Conservation (phyloP, 1,284 basidiomycete genomes). For the Rhodotorula mucilaginosa region DNA sequence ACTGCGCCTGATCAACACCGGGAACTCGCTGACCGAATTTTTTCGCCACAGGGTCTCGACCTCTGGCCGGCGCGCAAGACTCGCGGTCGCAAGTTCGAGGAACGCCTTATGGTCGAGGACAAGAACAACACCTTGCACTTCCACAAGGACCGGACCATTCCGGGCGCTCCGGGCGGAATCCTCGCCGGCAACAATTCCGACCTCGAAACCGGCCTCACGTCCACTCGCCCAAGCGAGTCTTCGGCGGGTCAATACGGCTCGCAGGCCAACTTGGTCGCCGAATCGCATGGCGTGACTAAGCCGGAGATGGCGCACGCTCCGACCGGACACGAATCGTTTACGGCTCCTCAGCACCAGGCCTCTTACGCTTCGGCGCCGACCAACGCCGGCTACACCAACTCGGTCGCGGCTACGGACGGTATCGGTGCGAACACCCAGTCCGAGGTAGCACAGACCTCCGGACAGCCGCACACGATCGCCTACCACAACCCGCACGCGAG, state of each 20-base stretch:
- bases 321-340: conserved; percentile 1
- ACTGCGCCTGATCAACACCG: background rate
- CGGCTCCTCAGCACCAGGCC: background rate
- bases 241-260: conserved; percentile 13
- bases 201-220: background rate
- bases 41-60: conserved; percentile 40
- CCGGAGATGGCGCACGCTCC: conserved; percentile 16
- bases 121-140: conserved; percentile 33
- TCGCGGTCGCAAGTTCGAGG: conserved; percentile 24
- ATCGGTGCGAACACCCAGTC: background rate
- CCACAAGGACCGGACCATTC: conserved; percentile 27
- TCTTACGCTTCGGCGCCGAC: background rate
- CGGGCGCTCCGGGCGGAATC: conserved; percentile 23
- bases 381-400: background rate
- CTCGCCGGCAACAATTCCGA: background rate
- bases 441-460: background rate
- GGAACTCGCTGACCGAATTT: background rate
- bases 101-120: conserved; percentile 30
- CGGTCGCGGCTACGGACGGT: background rate
- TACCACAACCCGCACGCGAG: background rate
- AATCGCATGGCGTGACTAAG: background rate
- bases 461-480: background rate
- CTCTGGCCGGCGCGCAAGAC: conserved; percentile 51
- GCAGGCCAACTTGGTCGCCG: background rate
- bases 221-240: conserved; percentile 6